Evolutionary conservation across 352 stramenopile genomes (phyloP).

Genomic region (Phytophthora europaea): DNA sequence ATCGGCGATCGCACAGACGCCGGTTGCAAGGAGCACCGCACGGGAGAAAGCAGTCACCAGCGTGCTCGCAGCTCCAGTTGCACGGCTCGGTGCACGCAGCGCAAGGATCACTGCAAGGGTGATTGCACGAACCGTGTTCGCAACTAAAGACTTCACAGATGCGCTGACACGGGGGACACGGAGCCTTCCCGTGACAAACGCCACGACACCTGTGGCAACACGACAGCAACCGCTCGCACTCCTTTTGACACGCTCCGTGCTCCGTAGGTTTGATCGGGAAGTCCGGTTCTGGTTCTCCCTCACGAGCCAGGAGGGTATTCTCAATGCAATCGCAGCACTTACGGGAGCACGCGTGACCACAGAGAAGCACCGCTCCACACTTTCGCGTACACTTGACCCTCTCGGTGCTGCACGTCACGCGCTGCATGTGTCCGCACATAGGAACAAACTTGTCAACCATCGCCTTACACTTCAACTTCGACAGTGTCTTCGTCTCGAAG

Average conservation of each 20-base stretch:
- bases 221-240: constrained; percentile 67
- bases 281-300: constrained; percentile 27
- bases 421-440: constrained; percentile 44
- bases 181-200: constrained; percentile 59
- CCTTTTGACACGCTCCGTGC: constrained; percentile 62
- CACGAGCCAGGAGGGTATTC: constrained; percentile 38
- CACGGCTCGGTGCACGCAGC: constrained; percentile 79
- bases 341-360: constrained; percentile 52
- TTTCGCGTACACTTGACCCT: constrained; percentile 34
- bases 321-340: constrained; percentile 47
- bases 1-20: constrained; percentile 59
- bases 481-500: constrained; percentile 29
- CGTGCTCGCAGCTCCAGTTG: constrained; percentile 76
- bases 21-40: constrained; percentile 65
- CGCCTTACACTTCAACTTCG: constrained; percentile 35
- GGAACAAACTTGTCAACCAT: constrained; percentile 42
- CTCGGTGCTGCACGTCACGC: constrained; percentile 30
- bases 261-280: constrained; percentile 47
- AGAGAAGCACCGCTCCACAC: constrained; percentile 32
- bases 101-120: constrained; percentile 58
- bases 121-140: constrained; percentile 67
- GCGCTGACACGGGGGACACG: constrained; percentile 65
- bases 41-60: constrained; percentile 60
- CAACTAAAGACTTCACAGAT: constrained; percentile 66
- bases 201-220: constrained; percentile 72